phyloP scores from a whole-genome alignment of 371 early-diverging fungal species.

The Mortierella sp. region DNA sequence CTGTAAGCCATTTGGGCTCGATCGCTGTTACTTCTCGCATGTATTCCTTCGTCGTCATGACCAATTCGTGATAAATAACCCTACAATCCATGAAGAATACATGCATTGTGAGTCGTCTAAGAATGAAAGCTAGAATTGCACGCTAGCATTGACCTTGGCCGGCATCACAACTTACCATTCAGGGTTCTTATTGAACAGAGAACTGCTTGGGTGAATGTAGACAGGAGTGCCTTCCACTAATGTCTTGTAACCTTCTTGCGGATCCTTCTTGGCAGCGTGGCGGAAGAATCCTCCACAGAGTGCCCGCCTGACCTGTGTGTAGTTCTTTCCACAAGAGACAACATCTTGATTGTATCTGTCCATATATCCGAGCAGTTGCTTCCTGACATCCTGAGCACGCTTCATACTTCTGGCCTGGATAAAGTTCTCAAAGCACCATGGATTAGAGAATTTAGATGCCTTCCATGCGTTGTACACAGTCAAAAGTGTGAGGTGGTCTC shows the following conservation, averaged over 20 bases:
- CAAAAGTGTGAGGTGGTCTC: slow-evolving; percentile 96
- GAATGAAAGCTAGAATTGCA: not conserved
- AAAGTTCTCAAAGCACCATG: slow-evolving; percentile 98
- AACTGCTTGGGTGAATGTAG: slow-evolving; percentile 94
- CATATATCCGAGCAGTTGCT: slow-evolving; percentile 97
- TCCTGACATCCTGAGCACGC: slow-evolving; percentile 92
- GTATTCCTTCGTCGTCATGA: slow-evolving; percentile 97
- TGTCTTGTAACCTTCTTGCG: slow-evolving; percentile 97
- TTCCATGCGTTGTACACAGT: slow-evolving; percentile 96
- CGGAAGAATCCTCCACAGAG: slow-evolving; percentile 95
- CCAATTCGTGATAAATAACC: slow-evolving; percentile 98
- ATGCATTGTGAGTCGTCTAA: slow-evolving; percentile 3
- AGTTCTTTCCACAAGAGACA: slow-evolving; percentile 93
- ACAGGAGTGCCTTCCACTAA: slow-evolving; percentile 97
- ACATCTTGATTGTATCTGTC: slow-evolving; percentile 94
- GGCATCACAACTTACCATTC: slow-evolving; percentile 85
- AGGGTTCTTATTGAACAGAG: slow-evolving; percentile 95
- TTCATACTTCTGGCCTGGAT: slow-evolving; percentile 91
- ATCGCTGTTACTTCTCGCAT: slow-evolving; percentile 97
- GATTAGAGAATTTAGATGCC: slow-evolving; percentile 85
- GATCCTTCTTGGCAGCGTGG: slow-evolving; percentile 97
- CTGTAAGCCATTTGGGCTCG: slow-evolving; percentile 97
- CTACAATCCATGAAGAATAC: slow-evolving; percentile 37
- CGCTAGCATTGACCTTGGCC: no score
- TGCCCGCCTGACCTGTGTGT: slow-evolving; percentile 88